phyloP scores from a whole-genome alignment of 345 rosid species.

The Eucalyptus cladocalyx region DNA sequence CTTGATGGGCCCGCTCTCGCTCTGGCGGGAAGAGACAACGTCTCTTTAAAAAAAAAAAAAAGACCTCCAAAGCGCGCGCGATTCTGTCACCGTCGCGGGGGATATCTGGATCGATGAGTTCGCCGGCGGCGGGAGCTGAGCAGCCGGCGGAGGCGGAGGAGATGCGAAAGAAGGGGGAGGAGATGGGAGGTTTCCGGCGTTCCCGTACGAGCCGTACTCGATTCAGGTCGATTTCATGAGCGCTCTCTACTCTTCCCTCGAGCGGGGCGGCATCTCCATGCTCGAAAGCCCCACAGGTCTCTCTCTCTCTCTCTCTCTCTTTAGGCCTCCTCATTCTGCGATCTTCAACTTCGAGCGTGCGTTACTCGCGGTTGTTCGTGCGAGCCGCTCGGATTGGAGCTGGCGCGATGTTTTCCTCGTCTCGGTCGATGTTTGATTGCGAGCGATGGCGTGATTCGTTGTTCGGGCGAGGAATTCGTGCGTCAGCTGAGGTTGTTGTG shows the following conservation, averaged over 20 bases:
- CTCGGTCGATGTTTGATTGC: background rate
- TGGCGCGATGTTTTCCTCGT: background rate
- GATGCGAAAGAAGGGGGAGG: background rate
- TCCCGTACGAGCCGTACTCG: slow-evolving; percentile 73
- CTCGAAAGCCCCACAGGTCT: slow-evolving; percentile 95
- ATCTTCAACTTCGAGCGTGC: background rate
- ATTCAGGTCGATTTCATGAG: slow-evolving; percentile 84
- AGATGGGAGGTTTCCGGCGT: slow-evolving; percentile 37
- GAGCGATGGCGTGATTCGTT: background rate
- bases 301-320: background rate
- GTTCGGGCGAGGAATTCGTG: background rate
- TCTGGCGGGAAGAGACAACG: background rate
- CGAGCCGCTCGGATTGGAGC: background rate
- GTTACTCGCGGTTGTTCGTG: background rate
- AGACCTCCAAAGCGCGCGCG: background rate
- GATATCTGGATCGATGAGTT: background rate
- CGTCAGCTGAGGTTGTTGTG: background rate
- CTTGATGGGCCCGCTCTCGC: background rate
- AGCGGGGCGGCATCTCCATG: slow-evolving; percentile 86
- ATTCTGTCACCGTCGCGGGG: background rate
- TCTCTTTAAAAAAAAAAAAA: rapidly evolving
- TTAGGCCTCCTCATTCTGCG: background rate
- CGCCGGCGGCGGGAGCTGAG: background rate
- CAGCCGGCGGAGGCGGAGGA: background rate
- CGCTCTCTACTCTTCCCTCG: slow-evolving; percentile 66